Conservation (phyloP, 176 grass and related monocot species). For the Aegilops bicornis region DNA sequence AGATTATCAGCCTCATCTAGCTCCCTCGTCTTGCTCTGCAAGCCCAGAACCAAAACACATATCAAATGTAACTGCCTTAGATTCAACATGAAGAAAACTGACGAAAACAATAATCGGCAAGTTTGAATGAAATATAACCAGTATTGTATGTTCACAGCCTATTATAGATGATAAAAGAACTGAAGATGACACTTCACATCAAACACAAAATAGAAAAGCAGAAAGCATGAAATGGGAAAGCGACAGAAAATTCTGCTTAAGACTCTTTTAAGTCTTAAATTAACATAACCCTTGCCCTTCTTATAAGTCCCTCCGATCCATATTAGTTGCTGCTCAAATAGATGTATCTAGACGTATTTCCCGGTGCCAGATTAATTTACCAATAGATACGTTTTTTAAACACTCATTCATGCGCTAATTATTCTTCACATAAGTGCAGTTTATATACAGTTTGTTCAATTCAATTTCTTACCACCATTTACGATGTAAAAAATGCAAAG, state of each 20-base stretch:
- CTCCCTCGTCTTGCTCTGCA: slow-evolving; percentile 51
- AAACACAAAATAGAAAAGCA: slow-evolving; percentile 8
- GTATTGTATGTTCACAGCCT: not conserved
- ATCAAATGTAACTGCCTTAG: not conserved
- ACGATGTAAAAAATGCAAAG: not conserved
- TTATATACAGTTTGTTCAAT: not conserved
- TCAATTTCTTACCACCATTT: not conserved
- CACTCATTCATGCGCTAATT: not conserved
- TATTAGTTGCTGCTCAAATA: too few species aligned
- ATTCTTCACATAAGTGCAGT: not conserved
- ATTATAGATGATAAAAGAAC: not conserved
- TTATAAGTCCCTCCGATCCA: not conserved
- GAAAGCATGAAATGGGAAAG: not conserved
- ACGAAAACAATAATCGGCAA: not conserved
- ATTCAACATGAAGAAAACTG: not conserved
- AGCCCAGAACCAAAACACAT: slow-evolving; percentile 15
- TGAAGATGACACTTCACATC: not conserved
- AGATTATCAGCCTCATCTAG: slow-evolving; percentile 63
- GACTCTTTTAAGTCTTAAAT: not conserved
- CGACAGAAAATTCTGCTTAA: not conserved
- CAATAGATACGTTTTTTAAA: not conserved
- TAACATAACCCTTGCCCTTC: not conserved
- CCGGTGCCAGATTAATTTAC: not conserved
- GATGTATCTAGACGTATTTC: too few species aligned
- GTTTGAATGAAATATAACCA: not conserved